Evolutionary conservation across 306 rosid species (phyloP), one percentile per base, ranked within the genome.

Genomic region (Medicago truncatula): DNA sequence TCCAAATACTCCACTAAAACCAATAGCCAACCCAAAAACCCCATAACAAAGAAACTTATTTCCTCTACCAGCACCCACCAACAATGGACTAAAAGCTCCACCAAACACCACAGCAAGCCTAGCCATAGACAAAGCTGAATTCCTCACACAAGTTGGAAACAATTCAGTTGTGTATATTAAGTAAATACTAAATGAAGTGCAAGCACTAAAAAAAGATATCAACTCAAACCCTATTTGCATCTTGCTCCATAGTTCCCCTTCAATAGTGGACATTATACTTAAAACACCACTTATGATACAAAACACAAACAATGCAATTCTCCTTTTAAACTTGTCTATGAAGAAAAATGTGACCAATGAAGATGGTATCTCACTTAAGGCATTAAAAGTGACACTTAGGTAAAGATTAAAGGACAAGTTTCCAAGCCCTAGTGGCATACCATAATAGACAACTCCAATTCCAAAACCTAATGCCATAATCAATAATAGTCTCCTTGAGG

Each of bases 41-140:
- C 85, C 89, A 68, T 78, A 89, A 2, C 95, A 83, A n/a, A 83
- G 16, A 53, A 86, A 17, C 63, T 80, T 80, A 7, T 76, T 5
- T 12, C 2, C 74, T 57, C 88, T 83, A 3, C 90, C 92, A 8
- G 87, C 87, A 1, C 87, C 86, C 0, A 90, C 86, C 54, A 91
- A 16, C 71, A 80, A 2, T 8, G 95, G 88, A 66, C 88, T 76
- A 13, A 89, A 76, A 36, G 79, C 83, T 0, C 92, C 97, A 2
- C 94, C 97, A n/a, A 91, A 16, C 76, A 89, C 94, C 73, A 83
- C 60, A 6, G 94, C 92, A n/a, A 87, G 89, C 74, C 95, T 83
- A 50, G 84, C 89, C 87, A 91, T 66, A 3, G 97, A 79, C 58
- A 86, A 3, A 4, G 89, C 95, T 6, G 91, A 84, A 86, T 89